Base-by-base conservation (phyloP, 108 stramenopile species). In the Cyclostephanos invisitatus region DNA sequence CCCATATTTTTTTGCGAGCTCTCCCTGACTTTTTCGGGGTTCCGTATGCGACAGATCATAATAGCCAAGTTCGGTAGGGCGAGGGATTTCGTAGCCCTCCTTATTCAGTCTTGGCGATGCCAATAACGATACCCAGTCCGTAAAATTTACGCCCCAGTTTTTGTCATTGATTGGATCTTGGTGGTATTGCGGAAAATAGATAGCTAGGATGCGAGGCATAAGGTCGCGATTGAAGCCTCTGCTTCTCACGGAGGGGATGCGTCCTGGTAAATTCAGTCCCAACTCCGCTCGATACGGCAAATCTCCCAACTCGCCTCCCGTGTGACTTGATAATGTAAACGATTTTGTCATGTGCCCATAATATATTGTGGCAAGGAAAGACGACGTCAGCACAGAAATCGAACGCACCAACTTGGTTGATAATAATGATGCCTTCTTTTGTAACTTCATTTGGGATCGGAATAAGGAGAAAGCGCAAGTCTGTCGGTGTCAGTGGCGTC, bases 101-200 rank as follows among this genome's bases (percentile, higher is more conserved):
- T 72, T 72, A 67, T 89, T 89, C 20, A 50, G 61, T 18, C 24
- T 27, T 0, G 85, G 86, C 2, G 86, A 70, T 15, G 49, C 46
- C n/a, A 63, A 60, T 22, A 90, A 56, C 62, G 56, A 78, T 56
- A 69, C 65, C 89, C 89, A 90, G 67, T 90, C 89, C 1, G 86
- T 86, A 49, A 90, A 90, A 47, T 71, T 71, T 24, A 37, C 64
- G 4, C 85, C 85, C 89, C 89, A 90, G 29, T 81, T 64, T 24
- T 53, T 64, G 65, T 90, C 89, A 67, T 90, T 90, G 21, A 87
- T 24, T 18, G 83, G 72, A 73, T 90, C 89, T 58, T 20, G 67
- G 57, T 90, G 89, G 62, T 72, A 90, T 78, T 90, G 89, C 4
- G 89, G 89, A 68, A 90, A 90, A 50, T 77, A 74, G 59, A 87